Evolutionary conservation across 306 rosid genomes (phyloP), one percentile per base, ranked within the genome.

Genomic region (Cicer arietinum): DNA sequence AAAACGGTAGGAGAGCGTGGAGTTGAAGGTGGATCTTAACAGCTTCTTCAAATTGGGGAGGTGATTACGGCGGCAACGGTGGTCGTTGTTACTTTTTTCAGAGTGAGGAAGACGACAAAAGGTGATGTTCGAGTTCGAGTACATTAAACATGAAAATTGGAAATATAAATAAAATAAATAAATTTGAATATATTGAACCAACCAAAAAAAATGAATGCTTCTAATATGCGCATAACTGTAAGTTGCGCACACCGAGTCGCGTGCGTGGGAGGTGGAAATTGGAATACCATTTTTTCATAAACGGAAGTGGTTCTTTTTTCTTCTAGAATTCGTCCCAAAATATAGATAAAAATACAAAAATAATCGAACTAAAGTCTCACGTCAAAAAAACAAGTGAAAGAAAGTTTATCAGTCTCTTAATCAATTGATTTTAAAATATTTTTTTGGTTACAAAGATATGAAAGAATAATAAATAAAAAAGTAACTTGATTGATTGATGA

Each of bases 71-170:
- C 46, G 74, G 76, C 50, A 12, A 78, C 39, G 75, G 81, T 58
- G 51, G 78, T 62, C 64, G 86, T 83, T 75, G 81, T 79, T 69
- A 37, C 52, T 60, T 73, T 54, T 79, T 72, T 39, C 83, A 82
- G 85, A 76, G 84, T 76, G 85, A 76, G 67, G 78, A 57, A 57
- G 84, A 81, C 81, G 89, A 78, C 72, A 82, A 75, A 75, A 54
- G 81, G 58, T 14, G 64, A 67, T 65, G 79, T 75, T 44, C 67
- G 43, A 51, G 22, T 68, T 61, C 48, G 5, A 59, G 47, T 80
- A 18, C 66, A 67, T 18, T 64, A 5, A 56, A 11, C 40, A 51
- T 47, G 6, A 56, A 14, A 57, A 78, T 5, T 65, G 11, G 17
- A 42, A 16, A 9, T 1, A 52, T 20, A 25, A 25, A 30, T 30